Evolutionary conservation across 2,329 filamentous ascomycete genomes (phyloP).

Genomic region (Talaromyces sp.): DNA sequence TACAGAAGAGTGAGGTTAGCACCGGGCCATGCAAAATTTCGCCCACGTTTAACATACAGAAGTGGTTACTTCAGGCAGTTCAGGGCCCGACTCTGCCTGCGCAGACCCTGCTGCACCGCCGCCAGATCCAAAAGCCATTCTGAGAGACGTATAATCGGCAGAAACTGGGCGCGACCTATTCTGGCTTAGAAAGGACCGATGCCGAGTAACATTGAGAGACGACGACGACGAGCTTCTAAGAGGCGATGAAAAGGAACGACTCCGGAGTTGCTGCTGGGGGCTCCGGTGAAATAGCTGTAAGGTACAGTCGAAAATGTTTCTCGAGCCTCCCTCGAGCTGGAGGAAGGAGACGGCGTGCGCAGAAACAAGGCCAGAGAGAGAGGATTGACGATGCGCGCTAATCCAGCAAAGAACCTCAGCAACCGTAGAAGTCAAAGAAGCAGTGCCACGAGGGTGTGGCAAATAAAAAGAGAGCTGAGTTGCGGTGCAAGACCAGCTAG

Average conservation of each 20-base stretch:
- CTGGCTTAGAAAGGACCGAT: slow-evolving; percentile 26
- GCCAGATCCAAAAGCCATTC: slow-evolving; percentile 61
- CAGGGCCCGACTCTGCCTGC: slow-evolving; percentile 52
- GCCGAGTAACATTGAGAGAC: slow-evolving; percentile 35
- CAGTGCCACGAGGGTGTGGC: not conserved
- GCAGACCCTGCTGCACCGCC: slow-evolving; percentile 32
- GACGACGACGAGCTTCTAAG: slow-evolving; percentile 25
- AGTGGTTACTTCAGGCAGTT: slow-evolving; percentile 73
- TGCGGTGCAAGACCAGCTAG: not conserved
- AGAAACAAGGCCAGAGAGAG: slow-evolving; percentile 3
- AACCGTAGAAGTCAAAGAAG: not conserved
- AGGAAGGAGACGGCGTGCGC: slow-evolving; percentile 14
- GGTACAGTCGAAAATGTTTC: slow-evolving; percentile 43
- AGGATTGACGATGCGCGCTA: not conserved
- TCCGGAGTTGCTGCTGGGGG: slow-evolving; percentile 35
- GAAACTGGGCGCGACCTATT: slow-evolving; percentile 31
- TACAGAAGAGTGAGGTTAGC: slow-evolving; percentile 18
- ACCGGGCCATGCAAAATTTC: slow-evolving; percentile 3
- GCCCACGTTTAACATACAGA: slow-evolving; percentile 53
- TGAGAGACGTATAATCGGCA: slow-evolving; percentile 29
- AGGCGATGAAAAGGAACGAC: slow-evolving; percentile 37
- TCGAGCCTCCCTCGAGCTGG: slow-evolving; percentile 18
- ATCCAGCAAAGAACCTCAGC: not conserved
- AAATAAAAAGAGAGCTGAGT: not conserved
- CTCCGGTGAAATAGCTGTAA: slow-evolving; percentile 38